Base-by-base conservation (phyloP, 1,284 basidiomycete genomes). In the Sporisorium reilianum region DNA sequence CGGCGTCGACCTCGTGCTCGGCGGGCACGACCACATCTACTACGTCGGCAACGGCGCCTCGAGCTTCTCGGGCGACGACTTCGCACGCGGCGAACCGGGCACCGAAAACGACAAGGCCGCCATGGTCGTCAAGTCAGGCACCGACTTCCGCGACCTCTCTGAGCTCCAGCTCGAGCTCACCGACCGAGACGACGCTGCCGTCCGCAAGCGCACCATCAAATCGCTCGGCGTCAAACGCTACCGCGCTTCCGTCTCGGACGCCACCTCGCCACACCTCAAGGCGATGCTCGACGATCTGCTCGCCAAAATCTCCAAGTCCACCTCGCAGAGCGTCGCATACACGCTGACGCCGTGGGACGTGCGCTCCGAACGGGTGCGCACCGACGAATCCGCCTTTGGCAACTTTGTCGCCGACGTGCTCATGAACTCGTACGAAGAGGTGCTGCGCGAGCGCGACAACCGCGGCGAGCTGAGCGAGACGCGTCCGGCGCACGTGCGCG, bases 341-440 rank as follows among this genome's bases (percentile, higher is more conserved):
- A 88, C 80, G 0, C 86, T 89, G 0, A 89, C 90, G 2, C 88
- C 89, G 12, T 88, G 95, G 26, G 92, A 97, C 82, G 88, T 93
- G 8, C 89, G 92, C 18, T 93, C 92, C 2, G 88, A 91, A 41
- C 85, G 90, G 14, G 91, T 95, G 60, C 90, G 94, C 8, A 89
- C 89, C 0, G 85, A 86, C 34, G 85, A 96, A 90, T 91, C 91
- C 18, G 91, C 91, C 0, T 87, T 91, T 10, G 91, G 90, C n/a
- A 93, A 96, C 82, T 94, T 93, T 91, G 90, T 95, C 61, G 91
- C 93, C 1, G 94, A 97, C 84, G 90, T 95, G 30, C 85, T 94
- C 30, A 87, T 92, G 67, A 92, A 94, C 82, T 89, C 92, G 0
- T 96, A 95, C 79, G 94, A 95, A 67, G 93, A 94, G 79, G 89